Base-by-base conservation (phyloP, 768 basidiomycete species). In the Mrakia frigida region DNA sequence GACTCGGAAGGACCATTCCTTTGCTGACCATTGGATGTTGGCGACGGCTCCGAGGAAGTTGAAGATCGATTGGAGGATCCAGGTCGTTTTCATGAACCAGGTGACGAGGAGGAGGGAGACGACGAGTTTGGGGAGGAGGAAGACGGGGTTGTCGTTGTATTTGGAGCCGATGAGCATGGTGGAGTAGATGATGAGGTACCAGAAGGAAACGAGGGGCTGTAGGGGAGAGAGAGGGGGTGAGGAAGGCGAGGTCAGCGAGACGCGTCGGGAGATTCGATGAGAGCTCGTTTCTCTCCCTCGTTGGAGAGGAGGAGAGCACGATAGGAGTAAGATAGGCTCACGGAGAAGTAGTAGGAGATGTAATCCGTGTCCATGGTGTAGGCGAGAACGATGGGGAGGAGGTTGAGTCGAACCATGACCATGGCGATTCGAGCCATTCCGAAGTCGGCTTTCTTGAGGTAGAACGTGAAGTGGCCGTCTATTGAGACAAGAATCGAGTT, bases 321-420 rank as follows among this genome's bases (percentile, higher is more conserved):
- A 60, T 10, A 28, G 43, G 35, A 0, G 60, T 18, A 6, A 74
- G 41, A n/a, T 10, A n/a, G 16, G 41, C 77, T 59, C 14, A 78
- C 77, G 6, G 74, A 78, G 50, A 78, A 88, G 83, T 94, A 97
- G 83, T 93, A 87, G 31, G 74, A 78, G 41, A 78, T 88, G 83
- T 94, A 97, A 83, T 93, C 87, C 75, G 92, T 93, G 85, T 94
- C 89, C 93, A 96, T 94, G 61, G 89, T 88, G 84, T 95, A 97
- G 11, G 91, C 90, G 67, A 97, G 87, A 35, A 89, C 84, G 72
- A 96, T 84, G 6, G 93, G 93, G 61, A 94, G 86, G 43, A 95
- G 83, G 84, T 96, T 97, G 75, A 95, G 85, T 28, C 94, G 89
- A 74, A 94, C 87, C 81, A 95, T 83, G 75, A 91, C 90, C 88